These are phyloP conservation scores for Fagopyrum homotropicum DNA, from an alignment of 148 eudicot species.

Conservation along the genomic window DNA sequence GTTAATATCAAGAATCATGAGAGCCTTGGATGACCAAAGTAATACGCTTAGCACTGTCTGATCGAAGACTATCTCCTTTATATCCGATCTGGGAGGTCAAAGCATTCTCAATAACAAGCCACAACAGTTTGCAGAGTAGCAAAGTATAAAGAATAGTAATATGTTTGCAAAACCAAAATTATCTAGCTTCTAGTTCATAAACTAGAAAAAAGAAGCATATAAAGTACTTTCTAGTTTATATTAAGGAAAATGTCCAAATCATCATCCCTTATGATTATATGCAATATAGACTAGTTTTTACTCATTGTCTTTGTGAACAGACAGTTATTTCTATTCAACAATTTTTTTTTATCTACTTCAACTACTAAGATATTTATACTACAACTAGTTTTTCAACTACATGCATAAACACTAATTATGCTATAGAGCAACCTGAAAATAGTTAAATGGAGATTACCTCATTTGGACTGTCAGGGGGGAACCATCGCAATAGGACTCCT, in stretches of 20 bases:
- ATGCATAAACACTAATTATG: background rate
- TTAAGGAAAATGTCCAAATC: too few species aligned
- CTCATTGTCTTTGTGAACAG: too few species aligned
- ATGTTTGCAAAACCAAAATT: background rate
- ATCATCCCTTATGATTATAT: too few species aligned
- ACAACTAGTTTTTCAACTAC: too few species aligned
- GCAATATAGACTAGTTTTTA: too few species aligned
- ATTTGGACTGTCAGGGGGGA: conserved; percentile 63
- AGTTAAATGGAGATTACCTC: conserved; percentile 47
- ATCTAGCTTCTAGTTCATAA: too few species aligned
- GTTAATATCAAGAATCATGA: conserved; percentile 65
- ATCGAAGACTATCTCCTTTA: conserved; percentile 75
- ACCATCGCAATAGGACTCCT: conserved; percentile 90
- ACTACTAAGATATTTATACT: background rate
- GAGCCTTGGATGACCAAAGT: conserved; percentile 70
- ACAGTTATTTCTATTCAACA: too few species aligned
- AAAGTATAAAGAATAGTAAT: background rate
- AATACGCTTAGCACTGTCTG: conserved; percentile 71
- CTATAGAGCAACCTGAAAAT: background rate
- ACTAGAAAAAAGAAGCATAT: too few species aligned
- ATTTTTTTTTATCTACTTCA: too few species aligned
- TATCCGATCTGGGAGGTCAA: conserved; percentile 67
- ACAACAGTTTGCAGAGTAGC: background rate
- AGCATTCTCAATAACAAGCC: conserved; percentile 26
- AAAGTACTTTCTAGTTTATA: too few species aligned